Conservation (phyloP, 495 filamentous ascomycete genomes). For the Acidomyces sp. region DNA sequence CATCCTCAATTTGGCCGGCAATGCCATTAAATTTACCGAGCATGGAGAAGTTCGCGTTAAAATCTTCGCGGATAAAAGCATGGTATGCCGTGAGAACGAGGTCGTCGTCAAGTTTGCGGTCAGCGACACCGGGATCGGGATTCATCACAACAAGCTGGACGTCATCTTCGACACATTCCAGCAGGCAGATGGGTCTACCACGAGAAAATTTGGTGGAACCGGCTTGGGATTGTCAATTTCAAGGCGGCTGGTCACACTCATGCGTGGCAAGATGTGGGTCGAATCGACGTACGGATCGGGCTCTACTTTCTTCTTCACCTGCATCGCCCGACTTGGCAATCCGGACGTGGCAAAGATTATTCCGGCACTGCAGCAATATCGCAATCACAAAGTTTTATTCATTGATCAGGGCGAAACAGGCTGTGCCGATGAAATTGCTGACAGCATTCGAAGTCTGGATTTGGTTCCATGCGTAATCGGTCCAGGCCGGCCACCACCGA, state of each 20-base stretch:
- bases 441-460: conserved; percentile 66
- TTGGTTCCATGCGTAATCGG: conserved; percentile 72
- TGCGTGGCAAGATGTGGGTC: conserved; percentile 97
- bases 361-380: conserved; percentile 77
- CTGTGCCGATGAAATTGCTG: conserved; percentile 56
- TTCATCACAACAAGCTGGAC: conserved; percentile 89
- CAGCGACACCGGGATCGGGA: conserved; percentile 94
- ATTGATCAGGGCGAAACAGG: conserved; percentile 86
- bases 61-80: conserved; percentile 63
- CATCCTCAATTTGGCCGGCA: conserved; percentile 69
- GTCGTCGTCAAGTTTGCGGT: conserved; percentile 96
- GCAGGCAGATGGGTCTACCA: conserved; percentile 96
- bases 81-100: conserved; percentile 55
- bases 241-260: conserved; percentile 85
- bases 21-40: conserved; percentile 94
- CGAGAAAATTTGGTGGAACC: conserved; percentile 90
- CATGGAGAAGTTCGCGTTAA: conserved; percentile 91
- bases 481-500: conserved; percentile 45
- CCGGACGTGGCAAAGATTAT: conserved; percentile 69
- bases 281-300: conserved; percentile 85
- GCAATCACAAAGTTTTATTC: conserved; percentile 84
- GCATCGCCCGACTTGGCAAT: conserved; percentile 74
- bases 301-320: conserved; percentile 96
- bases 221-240: conserved; percentile 94
- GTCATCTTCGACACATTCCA: conserved; percentile 99